Conservation (phyloP, 2,329 filamentous ascomycete genomes). For the Neofusicoccum ribis region DNA sequence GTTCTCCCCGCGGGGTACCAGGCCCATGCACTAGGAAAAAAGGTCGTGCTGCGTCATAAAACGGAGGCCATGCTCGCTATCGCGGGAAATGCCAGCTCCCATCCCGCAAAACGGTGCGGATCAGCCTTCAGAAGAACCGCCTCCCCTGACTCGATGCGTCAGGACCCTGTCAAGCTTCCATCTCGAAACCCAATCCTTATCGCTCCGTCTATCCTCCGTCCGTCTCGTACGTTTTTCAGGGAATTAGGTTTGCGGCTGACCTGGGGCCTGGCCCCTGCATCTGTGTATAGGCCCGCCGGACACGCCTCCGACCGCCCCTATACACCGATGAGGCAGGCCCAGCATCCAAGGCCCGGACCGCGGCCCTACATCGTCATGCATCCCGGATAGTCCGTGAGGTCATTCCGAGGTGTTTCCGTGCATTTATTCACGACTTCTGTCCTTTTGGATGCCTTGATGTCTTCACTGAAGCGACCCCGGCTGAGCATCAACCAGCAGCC, state of each 20-base stretch:
- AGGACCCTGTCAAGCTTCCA: not conserved
- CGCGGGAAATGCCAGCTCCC: not conserved
- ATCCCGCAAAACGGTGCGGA: not conserved
- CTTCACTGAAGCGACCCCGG: not conserved
- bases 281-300: not conserved
- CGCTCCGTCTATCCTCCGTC: not conserved
- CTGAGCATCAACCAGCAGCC: not conserved
- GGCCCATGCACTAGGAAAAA: not conserved
- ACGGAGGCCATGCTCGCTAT: not conserved
- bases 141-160: not conserved
- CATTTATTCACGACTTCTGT: not conserved
- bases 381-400: not conserved
- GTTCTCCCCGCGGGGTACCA: not conserved
- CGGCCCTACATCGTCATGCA: not conserved
- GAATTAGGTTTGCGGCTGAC: constrained; percentile 1
- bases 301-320: not conserved
- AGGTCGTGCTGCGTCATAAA: not conserved
- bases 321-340: not conserved
- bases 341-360: not conserved
- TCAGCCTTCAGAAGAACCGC: not conserved
- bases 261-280: not conserved
- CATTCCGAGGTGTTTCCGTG: not conserved
- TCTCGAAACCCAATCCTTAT: not conserved
- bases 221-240: not conserved
- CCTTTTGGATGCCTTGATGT: not conserved